Evolutionary conservation across 2,329 filamentous ascomycete species (phyloP).

Genomic region (Volutella citrinella): DNA sequence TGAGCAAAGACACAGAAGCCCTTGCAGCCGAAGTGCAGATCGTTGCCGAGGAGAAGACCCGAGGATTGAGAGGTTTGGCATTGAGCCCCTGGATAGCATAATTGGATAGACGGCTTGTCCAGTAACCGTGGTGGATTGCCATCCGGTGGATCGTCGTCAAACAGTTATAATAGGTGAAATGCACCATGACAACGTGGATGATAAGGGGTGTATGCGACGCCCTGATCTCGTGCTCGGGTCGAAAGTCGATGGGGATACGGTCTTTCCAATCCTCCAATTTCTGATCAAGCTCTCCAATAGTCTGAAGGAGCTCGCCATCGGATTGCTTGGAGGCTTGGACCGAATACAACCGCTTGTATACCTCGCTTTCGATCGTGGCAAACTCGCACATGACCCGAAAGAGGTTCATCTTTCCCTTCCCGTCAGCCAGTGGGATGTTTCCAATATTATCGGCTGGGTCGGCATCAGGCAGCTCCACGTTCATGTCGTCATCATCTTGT

Average conservation of each 20-base stretch:
- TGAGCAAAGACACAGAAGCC: constrained; percentile 88
- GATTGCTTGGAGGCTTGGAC: constrained; percentile 89
- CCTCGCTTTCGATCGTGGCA: constrained; percentile 84
- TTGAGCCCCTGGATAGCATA: constrained; percentile 95
- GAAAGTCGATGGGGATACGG: constrained; percentile 88
- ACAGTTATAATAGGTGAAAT: constrained; percentile 98
- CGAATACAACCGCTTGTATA: constrained; percentile 91
- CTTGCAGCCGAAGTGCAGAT: constrained; percentile 90
- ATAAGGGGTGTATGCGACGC: constrained; percentile 91
- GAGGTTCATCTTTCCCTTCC: constrained; percentile 89
- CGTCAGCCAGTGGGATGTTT: constrained; percentile 85
- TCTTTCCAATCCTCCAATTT: constrained; percentile 96
- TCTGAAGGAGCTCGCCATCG: constrained; percentile 89
- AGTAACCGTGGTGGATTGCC: constrained; percentile 97
- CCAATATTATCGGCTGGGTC: constrained; percentile 90
- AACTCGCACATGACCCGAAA: constrained; percentile 93
- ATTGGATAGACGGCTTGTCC: constrained; percentile 92
- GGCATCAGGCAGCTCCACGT: constrained; percentile 89
- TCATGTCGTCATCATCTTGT: constrained; percentile 74
- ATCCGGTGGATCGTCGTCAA: constrained; percentile 97
- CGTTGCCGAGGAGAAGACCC: constrained; percentile 90
- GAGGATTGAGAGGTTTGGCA: constrained; percentile 82
- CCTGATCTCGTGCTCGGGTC: constrained; percentile 96
- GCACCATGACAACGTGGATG: constrained; percentile 87
- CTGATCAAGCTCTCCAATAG: constrained; percentile 89